Base-by-base conservation (phyloP, 1,139 yeast species). In the Sugiyamaella neomexicana region DNA sequence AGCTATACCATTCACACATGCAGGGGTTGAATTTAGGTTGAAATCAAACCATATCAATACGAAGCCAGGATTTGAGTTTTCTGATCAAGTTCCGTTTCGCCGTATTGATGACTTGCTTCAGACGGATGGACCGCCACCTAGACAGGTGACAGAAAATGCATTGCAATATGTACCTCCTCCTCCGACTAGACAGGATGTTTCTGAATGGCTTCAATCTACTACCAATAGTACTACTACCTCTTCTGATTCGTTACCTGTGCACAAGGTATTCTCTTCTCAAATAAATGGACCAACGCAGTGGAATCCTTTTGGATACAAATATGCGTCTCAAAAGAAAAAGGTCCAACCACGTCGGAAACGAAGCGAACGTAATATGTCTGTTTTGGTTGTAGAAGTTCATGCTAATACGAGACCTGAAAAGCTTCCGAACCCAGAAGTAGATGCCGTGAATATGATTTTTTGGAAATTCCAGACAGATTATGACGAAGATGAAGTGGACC, bases 341-440 rank as follows among this genome's bases (percentile, higher is more conserved):
- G 46, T 50, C n/a, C 55, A 56, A 34, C n/a, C 57, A n/a, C 10
- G 16, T 6, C 20, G 27, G 17, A 16, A 17, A 8, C 32, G n/a
- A 6, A 20, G 34, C 23, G 54, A 53, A 16, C 51, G 56, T 27
- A 41, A 52, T 58, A 66, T 90, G 65, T 76, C 86, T 0, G 75
- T 81, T 25, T 70, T 90, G 36, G 75, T 80, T 9, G 60, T 88
- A 55, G 98, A 91, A 63, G 66, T 88, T 0, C 93, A 85, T 68
- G 83, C 80, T 0, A 78, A 79, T 52, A 80, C 87, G 0, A 68
- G 80, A 12, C 74, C 66, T 0, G 75, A 73, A 0, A 69, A 76
- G 42, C 68, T 74, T 8, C 95, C 97, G 0, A 85, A 90, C 64
- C 96, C 97, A 0, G 57, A 65, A 2, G 53, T 62, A 1, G 95